Evolutionary conservation across 2,329 filamentous ascomycete species (phyloP), one percentile per base, ranked within the genome.

Genomic region (Verticillium klebahnii): DNA sequence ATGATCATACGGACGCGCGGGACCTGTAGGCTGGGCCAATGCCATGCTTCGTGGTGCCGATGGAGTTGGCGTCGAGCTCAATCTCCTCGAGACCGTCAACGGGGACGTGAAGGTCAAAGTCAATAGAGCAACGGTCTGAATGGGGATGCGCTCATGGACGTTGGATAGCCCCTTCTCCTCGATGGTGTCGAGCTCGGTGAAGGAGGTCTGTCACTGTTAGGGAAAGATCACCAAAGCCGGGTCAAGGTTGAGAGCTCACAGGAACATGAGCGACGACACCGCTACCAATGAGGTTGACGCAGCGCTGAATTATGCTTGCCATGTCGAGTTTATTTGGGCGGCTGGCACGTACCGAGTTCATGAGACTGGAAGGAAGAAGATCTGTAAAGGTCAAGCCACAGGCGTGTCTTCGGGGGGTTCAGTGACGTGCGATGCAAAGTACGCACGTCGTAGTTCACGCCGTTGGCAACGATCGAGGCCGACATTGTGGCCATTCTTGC

Each of bases 71-170:
- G 31, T 81, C 79, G 32, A 85, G 74, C 68, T 83, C 80, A 14
- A 70, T 70, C 73, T 88, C 86, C 73, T 91, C 88, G 9, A 91
- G 80, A 4, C 89, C 89, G 68, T 92, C 90, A 15, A 90, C 87
- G 64, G 85, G 78, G 62, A 84, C 81, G 73, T 90, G 88, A 39
- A 91, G 75, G 69, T 89, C 84, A 63, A 90, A 82, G 70, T 87
- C 81, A 62, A 90, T 79, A 70, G 89, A 85, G 65, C 82, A 83
- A 58, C 87, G 78, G 71, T 89, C 86, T 64, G 81, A 85, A 91
- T 83, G 70, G 85, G 83, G 67, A 91, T 85, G 66, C 80, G 76
- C 56, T 81, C 77, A 64, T 71, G 71, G 23, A 78, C 74, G 57
- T 67, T 65, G 57, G 63, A 57, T 23, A 79, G 69, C 17, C 73